phyloP scores from a whole-genome alignment of 2,329 filamentous ascomycete species.

The Hawksworthiomyces lignivorus region DNA sequence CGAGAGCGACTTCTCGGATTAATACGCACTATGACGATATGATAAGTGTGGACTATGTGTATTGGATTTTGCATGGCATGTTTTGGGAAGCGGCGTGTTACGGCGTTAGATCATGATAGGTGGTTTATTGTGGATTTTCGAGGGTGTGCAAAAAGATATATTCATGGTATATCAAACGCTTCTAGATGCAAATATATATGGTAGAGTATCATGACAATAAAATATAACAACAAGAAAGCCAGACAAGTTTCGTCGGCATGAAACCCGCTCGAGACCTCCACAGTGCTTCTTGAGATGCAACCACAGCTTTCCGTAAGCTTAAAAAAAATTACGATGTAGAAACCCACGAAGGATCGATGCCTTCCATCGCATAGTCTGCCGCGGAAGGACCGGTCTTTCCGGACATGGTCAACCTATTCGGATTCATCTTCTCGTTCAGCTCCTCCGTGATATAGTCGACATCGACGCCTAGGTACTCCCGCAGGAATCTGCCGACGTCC shows the following conservation, averaged over 20 bases:
- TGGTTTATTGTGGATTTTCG: too few relatives aligned
- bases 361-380: constrained; percentile 7
- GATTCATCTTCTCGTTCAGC: constrained; percentile 44
- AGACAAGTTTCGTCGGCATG: too few relatives aligned
- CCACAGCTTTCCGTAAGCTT: too few relatives aligned
- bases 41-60: too few relatives aligned
- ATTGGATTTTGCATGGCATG: too few relatives aligned
- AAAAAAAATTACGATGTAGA: too few relatives aligned
- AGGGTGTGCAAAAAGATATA: too few relatives aligned
- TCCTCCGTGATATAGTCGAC: constrained; percentile 70
- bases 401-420: neutral
- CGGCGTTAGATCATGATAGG: too few relatives aligned
- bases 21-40: too few relatives aligned
- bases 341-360: constrained; percentile 1
- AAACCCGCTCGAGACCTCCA: too few relatives aligned
- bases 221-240: neutral
- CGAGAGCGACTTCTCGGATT: constrained; percentile 27
- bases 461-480: constrained; percentile 71
- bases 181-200: neutral
- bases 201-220: neutral
- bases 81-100: too few relatives aligned
- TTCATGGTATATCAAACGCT: constrained; percentile 2
- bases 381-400: neutral
- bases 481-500: constrained; percentile 77
- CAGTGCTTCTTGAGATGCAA: too few relatives aligned